Percentiles rank a stretch among this genome's conserved stretches.
phyloP scores from a whole-genome alignment of 345 rosid species.

The Citrus inodora region DNA sequence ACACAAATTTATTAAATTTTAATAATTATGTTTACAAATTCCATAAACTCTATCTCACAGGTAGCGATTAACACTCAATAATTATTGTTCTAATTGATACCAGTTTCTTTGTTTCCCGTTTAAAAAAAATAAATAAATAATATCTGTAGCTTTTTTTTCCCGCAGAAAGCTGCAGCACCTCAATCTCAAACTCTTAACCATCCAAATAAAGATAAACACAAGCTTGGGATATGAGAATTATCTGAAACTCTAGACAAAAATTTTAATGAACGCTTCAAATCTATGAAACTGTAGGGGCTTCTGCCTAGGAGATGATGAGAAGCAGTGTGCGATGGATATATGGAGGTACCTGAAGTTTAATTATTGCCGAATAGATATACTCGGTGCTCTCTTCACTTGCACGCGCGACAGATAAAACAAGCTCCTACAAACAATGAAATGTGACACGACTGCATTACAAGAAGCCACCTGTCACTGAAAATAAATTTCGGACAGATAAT shows the following conservation, averaged over 20 bases:
- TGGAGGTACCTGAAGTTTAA: constrained; percentile 73
- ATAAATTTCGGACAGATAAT: constrained; percentile 15
- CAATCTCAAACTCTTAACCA: background rate
- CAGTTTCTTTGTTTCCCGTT: no score
- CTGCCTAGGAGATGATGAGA: constrained; percentile 3
- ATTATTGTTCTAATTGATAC: no score
- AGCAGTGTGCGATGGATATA: constrained; percentile 2
- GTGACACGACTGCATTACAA: constrained; percentile 5
- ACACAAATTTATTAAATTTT: no score
- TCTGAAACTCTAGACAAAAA: background rate
- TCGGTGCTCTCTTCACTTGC: constrained; percentile 93
- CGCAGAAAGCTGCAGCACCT: no score
- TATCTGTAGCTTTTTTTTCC: no score
- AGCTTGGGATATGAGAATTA: background rate
- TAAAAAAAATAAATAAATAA: no score
- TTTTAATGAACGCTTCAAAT: background rate
- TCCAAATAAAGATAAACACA: background rate
- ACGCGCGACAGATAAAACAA: constrained; percentile 61
- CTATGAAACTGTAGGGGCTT: background rate
- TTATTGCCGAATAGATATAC: constrained; percentile 68
- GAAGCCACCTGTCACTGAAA: constrained; percentile 11
- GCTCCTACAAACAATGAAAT: constrained; percentile 50
- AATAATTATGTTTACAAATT: no score
- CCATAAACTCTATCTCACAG: no score
- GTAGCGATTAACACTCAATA: no score